Base-by-base conservation (phyloP, 345 rosid genomes). In the Microthlaspi erraticum region DNA sequence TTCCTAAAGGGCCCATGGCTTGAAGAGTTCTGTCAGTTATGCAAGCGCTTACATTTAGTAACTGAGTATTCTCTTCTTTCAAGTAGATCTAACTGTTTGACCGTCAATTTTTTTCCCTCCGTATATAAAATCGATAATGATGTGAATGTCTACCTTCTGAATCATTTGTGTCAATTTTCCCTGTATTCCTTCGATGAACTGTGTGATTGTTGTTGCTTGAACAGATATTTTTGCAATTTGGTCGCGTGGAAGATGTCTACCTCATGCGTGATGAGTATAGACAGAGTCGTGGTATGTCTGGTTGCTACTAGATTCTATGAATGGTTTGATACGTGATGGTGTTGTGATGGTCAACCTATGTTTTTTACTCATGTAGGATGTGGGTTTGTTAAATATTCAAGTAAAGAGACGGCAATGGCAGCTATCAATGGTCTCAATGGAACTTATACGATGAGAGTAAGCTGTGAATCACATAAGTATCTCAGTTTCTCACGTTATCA, bases 241-340 rank as follows among this genome's bases (percentile, higher is more conserved):
- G 99, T 38, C 87, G 79, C 16, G 91, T 94, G 72, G 99, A 94
- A 82, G 99, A 94, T 83, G 99, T 94, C 51, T 94, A 94, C 80
- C 93, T 94, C 73, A 94, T 94, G 99, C 99, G 98, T 46, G 98
- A 94, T 81, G 98, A 89, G 54, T 75, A 74, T 81, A 94, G 86
- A 87, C 99, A 91, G 80, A 91, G 97, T 58, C 97, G 98, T 54
- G 99, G 99, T 94, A 73, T 61, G 87, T 70, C 79, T 68, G 68
- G 70, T 49, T 71, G 41, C 63, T 42, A 57, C 31, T 49, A 29
- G 46, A 34, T 31, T 63, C 20, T 58, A 36, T 49, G 41, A 2
- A n/a, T 13, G 33, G 18, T 66, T 38, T 16, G 54, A 29, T 71
- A 43, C n/a, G 10, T 43, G 55, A 64, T 57, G 60, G n/a, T 56